phyloP scores from a whole-genome alignment of 306 rosid genomes.

The Malus asiatica region DNA sequence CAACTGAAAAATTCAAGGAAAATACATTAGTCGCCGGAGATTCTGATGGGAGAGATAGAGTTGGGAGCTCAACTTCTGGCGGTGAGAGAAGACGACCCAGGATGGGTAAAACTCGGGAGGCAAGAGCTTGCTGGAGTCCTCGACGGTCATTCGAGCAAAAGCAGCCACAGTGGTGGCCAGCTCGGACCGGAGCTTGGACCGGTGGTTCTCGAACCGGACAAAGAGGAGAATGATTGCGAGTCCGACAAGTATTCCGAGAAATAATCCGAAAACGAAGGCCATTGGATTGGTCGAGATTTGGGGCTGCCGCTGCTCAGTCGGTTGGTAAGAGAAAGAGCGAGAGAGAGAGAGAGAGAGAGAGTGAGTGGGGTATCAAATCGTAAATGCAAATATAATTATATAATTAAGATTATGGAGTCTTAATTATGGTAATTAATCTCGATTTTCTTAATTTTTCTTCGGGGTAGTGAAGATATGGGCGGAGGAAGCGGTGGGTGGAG shows the following conservation, averaged over 20 bases:
- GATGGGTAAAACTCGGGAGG: constrained; percentile 77
- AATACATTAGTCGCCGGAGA: not conserved
- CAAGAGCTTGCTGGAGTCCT: constrained; percentile 81
- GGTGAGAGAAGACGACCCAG: constrained; percentile 80
- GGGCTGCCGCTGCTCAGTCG: not conserved
- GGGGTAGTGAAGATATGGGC: not conserved
- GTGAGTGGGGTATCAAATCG: not conserved
- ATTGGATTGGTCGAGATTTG: constrained; percentile 19
- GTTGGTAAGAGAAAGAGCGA: not conserved
- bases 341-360: not conserved
- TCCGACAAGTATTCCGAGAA: constrained; percentile 57
- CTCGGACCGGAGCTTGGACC: constrained; percentile 58
- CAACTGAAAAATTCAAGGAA: constrained; percentile 36
- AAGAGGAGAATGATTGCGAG: constrained; percentile 49
- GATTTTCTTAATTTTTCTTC: not conserved
- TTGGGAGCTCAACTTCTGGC: constrained; percentile 61
- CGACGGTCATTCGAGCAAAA: constrained; percentile 74
- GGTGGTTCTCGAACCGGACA: constrained; percentile 57
- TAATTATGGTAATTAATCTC: not conserved
- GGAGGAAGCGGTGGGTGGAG: constrained; percentile 6
- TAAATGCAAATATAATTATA: not conserved
- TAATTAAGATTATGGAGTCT: not conserved
- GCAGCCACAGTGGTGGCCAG: constrained; percentile 73
- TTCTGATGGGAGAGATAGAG: not conserved
- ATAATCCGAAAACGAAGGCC: constrained; percentile 76